Base-by-base conservation (phyloP, 495 filamentous ascomycete species). In the Penicillium tannophilum region DNA sequence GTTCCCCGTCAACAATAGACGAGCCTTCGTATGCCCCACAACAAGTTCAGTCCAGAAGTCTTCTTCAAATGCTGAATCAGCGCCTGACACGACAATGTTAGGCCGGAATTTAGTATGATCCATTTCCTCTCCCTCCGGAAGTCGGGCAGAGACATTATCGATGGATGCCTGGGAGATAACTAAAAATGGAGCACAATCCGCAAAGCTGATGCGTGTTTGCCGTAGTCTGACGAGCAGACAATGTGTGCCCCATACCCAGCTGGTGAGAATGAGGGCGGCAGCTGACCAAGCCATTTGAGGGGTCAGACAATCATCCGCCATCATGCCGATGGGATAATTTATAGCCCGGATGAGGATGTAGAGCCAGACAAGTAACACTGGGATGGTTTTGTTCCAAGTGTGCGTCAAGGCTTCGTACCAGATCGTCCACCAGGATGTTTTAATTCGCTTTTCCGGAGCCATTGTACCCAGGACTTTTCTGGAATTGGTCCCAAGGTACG, bases 101-200 rank as follows among this genome's bases (percentile, higher is more conserved):
- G 92, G 88, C 28, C 93, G 84, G 72, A 96, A 92, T 66, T 92
- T 94, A 11, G 85, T 87, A 64, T 90, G 82, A 61, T 89, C 86
- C 78, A 92, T 84, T n/a, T 76, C 61, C 33, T 80, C 67, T 2
- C 75, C 81, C 1, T 71, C 77, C 0, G 80, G 73, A 4, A 95
- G 67, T 1, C 90, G 83, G 4, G 70, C 63, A 20, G 81, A 83
- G 45, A 96, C 84, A 57, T 90, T 78, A 9, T 77, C 69, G 10
- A 93, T 76, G 1, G 91, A 96, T 0, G 84, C 79, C 56, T 86
- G 80, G 4, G 88, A 90, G 14, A 88, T 81, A 6, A 98, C 69
- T 2, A 97, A 74, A 59, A 88, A 87, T 1, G 92, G 86, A 5
- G 93, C 90, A 39, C 83, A 83, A 67, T 98, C 93, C 4, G 88